Evolutionary conservation across 495 filamentous ascomycete species (phyloP), one percentile per base, ranked within the genome.

Genomic region (Annulohypoxylon stygium): DNA sequence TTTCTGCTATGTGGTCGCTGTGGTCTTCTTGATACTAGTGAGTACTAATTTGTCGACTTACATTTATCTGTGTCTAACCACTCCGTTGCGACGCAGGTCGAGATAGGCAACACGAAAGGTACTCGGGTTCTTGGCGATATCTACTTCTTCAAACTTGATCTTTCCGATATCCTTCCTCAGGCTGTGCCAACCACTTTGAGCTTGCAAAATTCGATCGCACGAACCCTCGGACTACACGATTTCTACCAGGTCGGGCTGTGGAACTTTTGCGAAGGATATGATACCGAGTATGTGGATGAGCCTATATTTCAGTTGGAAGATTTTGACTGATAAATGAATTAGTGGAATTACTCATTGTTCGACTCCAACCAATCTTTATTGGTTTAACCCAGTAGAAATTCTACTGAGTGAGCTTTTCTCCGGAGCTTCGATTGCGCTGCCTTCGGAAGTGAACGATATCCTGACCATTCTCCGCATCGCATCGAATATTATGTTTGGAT

Each of bases 221-320:
- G 91, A 45, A 91, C 91, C 10, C 86, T 98, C 55, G 95, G 95
- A 6, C 84, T 97, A 16, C 93, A 97, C 73, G 95, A 97, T 81
- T 98, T 96, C 81, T 98, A 98, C 79, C 90, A 93, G 75, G 93
- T 97, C 39, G 95, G 95, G 4, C 79, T 97, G 11, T 98, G 94
- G 94, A 90, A 88, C 39, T 97, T 91, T 78, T 98, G 95, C 75
- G 92, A 95, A 81, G 95, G 95, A 16, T 95, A 93, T 80, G 80
- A 89, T 48, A 84, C 84, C 50, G 81, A 87, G 81, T 84, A 78
- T 11, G 80, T 74, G 18, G 26, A 57, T 20, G 53, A 45, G 16
- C 12, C 16, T 33, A 61, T 41, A 33, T 10, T 3, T 26, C 10
- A 2, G 0, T 36, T 14, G 14, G 55, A 23, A 30, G 48, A 12